phyloP scores from a whole-genome alignment of 1,139 yeast species.

The Blastobotrys illinoisensis region DNA sequence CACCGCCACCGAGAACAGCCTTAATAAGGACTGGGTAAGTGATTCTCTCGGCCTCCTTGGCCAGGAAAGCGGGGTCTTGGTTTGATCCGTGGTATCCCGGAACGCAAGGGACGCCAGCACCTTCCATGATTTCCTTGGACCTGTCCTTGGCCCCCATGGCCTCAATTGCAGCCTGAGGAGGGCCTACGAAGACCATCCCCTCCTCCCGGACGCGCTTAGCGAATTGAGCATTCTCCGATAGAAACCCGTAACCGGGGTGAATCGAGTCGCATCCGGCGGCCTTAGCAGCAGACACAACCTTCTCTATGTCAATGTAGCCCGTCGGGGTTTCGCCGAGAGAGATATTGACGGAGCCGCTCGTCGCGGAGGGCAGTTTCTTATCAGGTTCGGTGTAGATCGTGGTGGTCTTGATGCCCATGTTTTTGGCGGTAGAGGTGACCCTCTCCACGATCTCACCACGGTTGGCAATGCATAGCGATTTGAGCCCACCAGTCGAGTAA shows the following conservation, averaged over 20 bases:
- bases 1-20: slow-evolving; percentile 52
- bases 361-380: slow-evolving; percentile 39
- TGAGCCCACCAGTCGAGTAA: slow-evolving; percentile 22
- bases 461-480: slow-evolving; percentile 40
- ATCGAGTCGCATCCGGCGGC: slow-evolving; percentile 38
- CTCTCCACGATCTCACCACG: slow-evolving; percentile 47
- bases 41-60: slow-evolving; percentile 35
- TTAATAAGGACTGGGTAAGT: slow-evolving; percentile 46
- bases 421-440: slow-evolving; percentile 38
- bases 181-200: slow-evolving; percentile 44
- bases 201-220: slow-evolving; percentile 37
- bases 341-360: slow-evolving; percentile 34
- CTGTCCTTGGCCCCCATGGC: slow-evolving; percentile 35
- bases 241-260: slow-evolving; percentile 45
- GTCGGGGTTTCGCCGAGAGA: slow-evolving; percentile 38
- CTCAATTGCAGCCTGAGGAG: slow-evolving; percentile 36
- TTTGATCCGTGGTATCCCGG: slow-evolving; percentile 43
- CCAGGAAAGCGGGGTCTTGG: slow-evolving; percentile 32
- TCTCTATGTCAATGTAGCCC: slow-evolving; percentile 42
- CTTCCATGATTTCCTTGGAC: slow-evolving; percentile 34
- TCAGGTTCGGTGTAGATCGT: slow-evolving; percentile 43
- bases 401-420: slow-evolving; percentile 36
- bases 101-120: slow-evolving; percentile 42
- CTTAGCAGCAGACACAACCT: slow-evolving; percentile 39
- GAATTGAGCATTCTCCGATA: slow-evolving; percentile 41